phyloP scores from a whole-genome alignment of 2,329 filamentous ascomycete species.

The Pseudocercospora cruenta region DNA sequence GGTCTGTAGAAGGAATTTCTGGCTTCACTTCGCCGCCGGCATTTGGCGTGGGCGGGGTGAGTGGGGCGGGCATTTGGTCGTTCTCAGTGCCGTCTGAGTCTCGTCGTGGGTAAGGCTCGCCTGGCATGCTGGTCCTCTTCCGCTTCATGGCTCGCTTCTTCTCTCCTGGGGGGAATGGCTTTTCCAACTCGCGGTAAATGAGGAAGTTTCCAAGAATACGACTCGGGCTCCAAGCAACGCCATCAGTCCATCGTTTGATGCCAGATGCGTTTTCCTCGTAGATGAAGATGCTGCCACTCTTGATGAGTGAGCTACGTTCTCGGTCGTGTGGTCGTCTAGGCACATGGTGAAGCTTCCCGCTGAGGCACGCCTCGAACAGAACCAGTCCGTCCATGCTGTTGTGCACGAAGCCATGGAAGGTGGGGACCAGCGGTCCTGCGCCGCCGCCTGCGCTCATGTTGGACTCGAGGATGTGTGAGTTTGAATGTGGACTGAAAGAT shows the following conservation, averaged over 20 bases:
- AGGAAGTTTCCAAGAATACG: slow-evolving; percentile 83
- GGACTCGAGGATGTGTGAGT: slow-evolving; percentile 10
- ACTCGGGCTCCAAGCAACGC: slow-evolving; percentile 87
- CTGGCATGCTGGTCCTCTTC: slow-evolving; percentile 56
- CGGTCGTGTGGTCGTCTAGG: slow-evolving; percentile 84
- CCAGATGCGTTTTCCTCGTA: slow-evolving; percentile 90
- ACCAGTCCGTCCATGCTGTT: slow-evolving; percentile 69
- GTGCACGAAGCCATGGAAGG: slow-evolving; percentile 45
- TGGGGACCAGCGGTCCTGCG: slow-evolving; percentile 44
- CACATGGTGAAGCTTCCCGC: slow-evolving; percentile 72
- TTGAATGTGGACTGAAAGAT: slow-evolving; percentile 3
- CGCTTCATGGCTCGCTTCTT: slow-evolving; percentile 84
- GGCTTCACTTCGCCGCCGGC: slow-evolving; percentile 35
- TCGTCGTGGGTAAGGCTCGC: slow-evolving; percentile 55
- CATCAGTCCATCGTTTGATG: slow-evolving; percentile 94
- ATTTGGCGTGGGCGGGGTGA: slow-evolving; percentile 40
- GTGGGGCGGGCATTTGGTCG: slow-evolving; percentile 34
- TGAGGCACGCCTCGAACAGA: slow-evolving; percentile 77
- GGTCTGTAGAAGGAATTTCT: slow-evolving; percentile 35
- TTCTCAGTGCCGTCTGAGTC: slow-evolving; percentile 39
- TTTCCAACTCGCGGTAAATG: slow-evolving; percentile 79
- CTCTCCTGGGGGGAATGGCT: slow-evolving; percentile 77
- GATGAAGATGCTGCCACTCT: slow-evolving; percentile 84
- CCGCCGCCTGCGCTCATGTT: slow-evolving; percentile 41
- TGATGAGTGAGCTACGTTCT: slow-evolving; percentile 75